Evolutionary conservation across 306 rosid species (phyloP).

Genomic region (Vigna unguiculata): DNA sequence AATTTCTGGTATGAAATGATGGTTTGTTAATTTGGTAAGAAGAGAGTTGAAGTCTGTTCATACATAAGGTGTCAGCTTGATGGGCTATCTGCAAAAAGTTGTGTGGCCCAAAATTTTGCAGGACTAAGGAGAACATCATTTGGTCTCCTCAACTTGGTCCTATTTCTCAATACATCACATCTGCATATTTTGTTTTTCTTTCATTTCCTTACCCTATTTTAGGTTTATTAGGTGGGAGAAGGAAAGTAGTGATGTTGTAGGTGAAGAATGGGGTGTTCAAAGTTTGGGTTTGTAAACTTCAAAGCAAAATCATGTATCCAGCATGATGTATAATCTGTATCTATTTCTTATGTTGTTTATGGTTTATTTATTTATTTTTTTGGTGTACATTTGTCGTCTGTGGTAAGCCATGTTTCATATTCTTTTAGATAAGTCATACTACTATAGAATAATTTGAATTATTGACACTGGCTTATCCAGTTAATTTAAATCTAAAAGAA

Average conservation of each 20-base stretch:
- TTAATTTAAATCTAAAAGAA: too few species aligned
- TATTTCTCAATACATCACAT: conserved; percentile 9
- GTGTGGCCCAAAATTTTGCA: conserved; percentile 46
- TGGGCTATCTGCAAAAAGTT: conserved; percentile 24
- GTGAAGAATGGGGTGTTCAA: conserved; percentile 22
- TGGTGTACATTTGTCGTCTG: neutral
- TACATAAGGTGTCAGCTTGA: conserved; percentile 30
- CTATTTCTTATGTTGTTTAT: conserved; percentile 30
- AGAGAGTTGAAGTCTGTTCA: conserved; percentile 36
- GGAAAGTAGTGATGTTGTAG: conserved; percentile 17
- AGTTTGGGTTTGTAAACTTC: conserved; percentile 28
- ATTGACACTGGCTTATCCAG: too few species aligned
- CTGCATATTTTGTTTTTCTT: neutral
- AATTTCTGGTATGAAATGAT: conserved; percentile 33
- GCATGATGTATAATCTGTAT: conserved; percentile 41
- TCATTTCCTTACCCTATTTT: conserved; percentile 19
- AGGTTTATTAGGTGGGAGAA: conserved; percentile 17
- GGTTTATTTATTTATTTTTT: neutral
- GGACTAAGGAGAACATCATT: conserved; percentile 27
- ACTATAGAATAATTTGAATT: neutral
- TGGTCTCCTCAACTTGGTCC: conserved; percentile 24
- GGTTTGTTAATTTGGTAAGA: conserved; percentile 45
- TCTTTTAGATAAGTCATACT: neutral
- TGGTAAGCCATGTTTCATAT: neutral
- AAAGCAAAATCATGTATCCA: conserved; percentile 29